Conservation (phyloP, 306 rosid species). For the Cyamopsis tetragonoloba region DNA sequence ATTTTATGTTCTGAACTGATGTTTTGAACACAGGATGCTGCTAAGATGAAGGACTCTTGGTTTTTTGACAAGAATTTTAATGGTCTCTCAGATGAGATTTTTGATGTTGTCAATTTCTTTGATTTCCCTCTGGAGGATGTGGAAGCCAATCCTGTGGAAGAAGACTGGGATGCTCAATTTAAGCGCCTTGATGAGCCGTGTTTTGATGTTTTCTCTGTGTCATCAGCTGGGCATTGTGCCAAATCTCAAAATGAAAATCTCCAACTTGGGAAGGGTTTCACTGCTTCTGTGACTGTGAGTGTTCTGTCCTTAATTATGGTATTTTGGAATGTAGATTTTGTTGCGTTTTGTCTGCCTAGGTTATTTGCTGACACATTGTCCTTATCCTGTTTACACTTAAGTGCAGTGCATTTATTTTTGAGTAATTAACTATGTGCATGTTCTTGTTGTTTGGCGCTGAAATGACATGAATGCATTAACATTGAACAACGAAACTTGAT, state of each 20-base stretch:
- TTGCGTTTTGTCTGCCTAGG: neutral
- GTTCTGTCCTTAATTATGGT: neutral
- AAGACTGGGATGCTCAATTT: constrained; percentile 59
- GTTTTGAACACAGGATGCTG: constrained; percentile 41
- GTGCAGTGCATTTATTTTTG: constrained; percentile 4
- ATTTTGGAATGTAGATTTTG: neutral
- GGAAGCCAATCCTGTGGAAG: constrained; percentile 41
- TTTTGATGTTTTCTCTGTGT: constrained; percentile 39
- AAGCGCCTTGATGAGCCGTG: constrained; percentile 47
- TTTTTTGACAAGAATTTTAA: constrained; percentile 47
- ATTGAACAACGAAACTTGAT: neutral
- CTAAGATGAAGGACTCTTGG: constrained; percentile 54
- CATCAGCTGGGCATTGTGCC: constrained; percentile 29
- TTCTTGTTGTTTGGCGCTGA: constrained; percentile 6
- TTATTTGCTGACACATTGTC: neutral
- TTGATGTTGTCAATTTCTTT: constrained; percentile 43
- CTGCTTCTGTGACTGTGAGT: constrained; percentile 68
- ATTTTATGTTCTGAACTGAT: neutral
- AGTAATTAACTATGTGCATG: neutral
- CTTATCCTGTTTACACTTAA: neutral
- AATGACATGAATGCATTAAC: neutral
- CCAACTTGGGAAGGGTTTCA: constrained; percentile 27
- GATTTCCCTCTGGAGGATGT: constrained; percentile 79
- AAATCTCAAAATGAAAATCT: constrained; percentile 23
- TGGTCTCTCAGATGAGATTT: constrained; percentile 46